phyloP scores from a whole-genome alignment of 2,329 filamentous ascomycete species.

The Akanthomyces muscarius region DNA sequence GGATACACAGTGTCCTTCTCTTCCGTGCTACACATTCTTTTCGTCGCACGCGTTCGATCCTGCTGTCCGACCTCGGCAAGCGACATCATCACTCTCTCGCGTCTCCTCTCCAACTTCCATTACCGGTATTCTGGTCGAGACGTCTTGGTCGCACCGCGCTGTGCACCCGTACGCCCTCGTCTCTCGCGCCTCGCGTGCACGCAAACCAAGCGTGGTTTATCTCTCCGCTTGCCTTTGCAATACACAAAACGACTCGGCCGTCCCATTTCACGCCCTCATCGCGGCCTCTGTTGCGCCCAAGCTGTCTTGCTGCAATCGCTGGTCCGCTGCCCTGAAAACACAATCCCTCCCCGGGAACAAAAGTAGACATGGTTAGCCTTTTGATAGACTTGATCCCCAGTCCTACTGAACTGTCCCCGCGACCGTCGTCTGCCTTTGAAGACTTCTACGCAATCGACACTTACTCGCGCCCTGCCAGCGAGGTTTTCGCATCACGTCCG shows the following conservation, averaged over 20 bases:
- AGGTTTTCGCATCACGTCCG: slow-evolving; percentile 42
- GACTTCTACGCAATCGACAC: slow-evolving; percentile 37
- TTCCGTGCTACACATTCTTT: not conserved
- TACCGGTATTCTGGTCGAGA: slow-evolving; percentile 16
- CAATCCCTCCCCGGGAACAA: slow-evolving; percentile 5
- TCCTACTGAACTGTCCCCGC: slow-evolving; percentile 41
- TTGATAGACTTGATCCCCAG: slow-evolving; percentile 41
- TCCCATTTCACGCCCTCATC: not conserved
- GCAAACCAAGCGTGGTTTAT: slow-evolving; percentile 8
- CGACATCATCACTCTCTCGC: not conserved
- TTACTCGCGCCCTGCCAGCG: slow-evolving; percentile 47
- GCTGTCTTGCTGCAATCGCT: slow-evolving; percentile 1
- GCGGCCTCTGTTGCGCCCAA: slow-evolving; percentile 12
- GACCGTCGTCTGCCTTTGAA: slow-evolving; percentile 42
- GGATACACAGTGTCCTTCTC: not conserved
- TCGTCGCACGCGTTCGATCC: slow-evolving; percentile 3
- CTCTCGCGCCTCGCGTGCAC: slow-evolving; percentile 2
- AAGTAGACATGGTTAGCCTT: slow-evolving; percentile 42
- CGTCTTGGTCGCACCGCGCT: slow-evolving; percentile 7
- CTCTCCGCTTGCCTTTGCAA: not conserved
- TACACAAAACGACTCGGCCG: not conserved
- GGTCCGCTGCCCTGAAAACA: not conserved
- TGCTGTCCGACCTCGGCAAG: slow-evolving; percentile 11
- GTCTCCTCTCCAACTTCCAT: slow-evolving; percentile 7
- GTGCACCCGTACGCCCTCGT: slow-evolving; percentile 7